Conservation (phyloP, 2,329 filamentous ascomycete genomes). For the Elsinoe perseae region DNA sequence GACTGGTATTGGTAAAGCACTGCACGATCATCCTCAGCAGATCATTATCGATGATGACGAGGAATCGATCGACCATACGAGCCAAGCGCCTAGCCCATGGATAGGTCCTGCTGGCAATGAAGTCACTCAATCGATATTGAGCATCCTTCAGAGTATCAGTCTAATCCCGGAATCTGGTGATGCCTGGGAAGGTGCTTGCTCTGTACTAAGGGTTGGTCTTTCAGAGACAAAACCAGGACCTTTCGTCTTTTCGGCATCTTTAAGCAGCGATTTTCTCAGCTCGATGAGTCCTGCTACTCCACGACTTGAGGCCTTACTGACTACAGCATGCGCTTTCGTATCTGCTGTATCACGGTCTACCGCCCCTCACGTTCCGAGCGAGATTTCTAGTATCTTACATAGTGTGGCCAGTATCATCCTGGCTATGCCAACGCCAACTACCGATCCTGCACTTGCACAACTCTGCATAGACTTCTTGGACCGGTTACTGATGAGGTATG, state of each 20-base stretch:
- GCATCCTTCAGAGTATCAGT: constrained; percentile 44
- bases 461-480: constrained; percentile 65
- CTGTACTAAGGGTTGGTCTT: constrained; percentile 65
- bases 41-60: constrained; percentile 53
- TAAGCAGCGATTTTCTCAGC: constrained; percentile 57
- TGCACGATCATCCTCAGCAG: constrained; percentile 58
- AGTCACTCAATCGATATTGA: constrained; percentile 46
- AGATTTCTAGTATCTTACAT: constrained; percentile 48
- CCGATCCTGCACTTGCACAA: constrained; percentile 65
- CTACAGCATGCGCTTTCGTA: constrained; percentile 63
- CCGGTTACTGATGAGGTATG: constrained; percentile 54
- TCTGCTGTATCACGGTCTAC: constrained; percentile 32
- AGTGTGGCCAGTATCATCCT: constrained; percentile 58
- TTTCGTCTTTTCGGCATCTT: constrained; percentile 62
- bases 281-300: constrained; percentile 50
- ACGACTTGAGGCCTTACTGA: constrained; percentile 60
- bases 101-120: constrained; percentile 39
- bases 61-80: constrained; percentile 16
- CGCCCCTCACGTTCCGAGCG: constrained; percentile 38
- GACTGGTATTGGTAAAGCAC: constrained; percentile 60
- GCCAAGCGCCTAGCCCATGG: constrained; percentile 40
- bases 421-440: constrained; percentile 53
- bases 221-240: constrained; percentile 66
- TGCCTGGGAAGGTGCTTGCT: constrained; percentile 63
- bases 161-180: constrained; percentile 56